Evolutionary conservation across 768 basidiomycete species (phyloP).

Genomic region (Phylloporus sp.): DNA sequence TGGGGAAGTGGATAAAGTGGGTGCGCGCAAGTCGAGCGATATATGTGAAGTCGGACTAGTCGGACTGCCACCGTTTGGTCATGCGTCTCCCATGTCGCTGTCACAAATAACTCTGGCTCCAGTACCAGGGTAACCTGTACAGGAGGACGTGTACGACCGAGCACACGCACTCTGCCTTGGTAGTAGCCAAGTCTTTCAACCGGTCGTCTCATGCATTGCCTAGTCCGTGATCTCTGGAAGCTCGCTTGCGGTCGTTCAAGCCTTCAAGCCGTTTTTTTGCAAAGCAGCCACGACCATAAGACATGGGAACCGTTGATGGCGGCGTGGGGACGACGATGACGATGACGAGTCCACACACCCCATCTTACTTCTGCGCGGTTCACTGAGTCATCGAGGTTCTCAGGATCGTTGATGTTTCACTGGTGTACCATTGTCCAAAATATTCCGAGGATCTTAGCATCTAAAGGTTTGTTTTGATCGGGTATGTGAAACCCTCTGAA

Average conservation of each 20-base stretch:
- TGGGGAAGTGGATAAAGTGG: background rate
- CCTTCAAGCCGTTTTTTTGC: no score
- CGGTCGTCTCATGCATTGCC: no score
- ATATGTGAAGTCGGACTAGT: slow-evolving; percentile 13
- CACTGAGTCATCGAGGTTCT: slow-evolving; percentile 1
- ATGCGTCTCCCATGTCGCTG: slow-evolving; percentile 15
- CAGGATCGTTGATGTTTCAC: slow-evolving; percentile 8
- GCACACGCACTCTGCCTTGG: no score
- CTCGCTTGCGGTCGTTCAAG: no score
- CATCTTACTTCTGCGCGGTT: background rate
- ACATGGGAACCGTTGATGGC: background rate
- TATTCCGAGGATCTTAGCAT: background rate
- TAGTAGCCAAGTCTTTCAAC: no score
- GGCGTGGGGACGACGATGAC: no score
- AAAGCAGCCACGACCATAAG: background rate
- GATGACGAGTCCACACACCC: background rate
- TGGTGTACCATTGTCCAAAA: no score
- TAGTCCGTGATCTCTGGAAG: no score
- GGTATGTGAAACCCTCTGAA: background rate
- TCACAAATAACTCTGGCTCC: no score
- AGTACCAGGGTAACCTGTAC: no score
- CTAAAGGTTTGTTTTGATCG: background rate
- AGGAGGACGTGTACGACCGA: no score
- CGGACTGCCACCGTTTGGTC: slow-evolving; percentile 21
- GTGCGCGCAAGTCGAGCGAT: slow-evolving; percentile 14